Evolutionary conservation across 305 asterid genomes (phyloP).

Genomic region (Fraxinus sp.): DNA sequence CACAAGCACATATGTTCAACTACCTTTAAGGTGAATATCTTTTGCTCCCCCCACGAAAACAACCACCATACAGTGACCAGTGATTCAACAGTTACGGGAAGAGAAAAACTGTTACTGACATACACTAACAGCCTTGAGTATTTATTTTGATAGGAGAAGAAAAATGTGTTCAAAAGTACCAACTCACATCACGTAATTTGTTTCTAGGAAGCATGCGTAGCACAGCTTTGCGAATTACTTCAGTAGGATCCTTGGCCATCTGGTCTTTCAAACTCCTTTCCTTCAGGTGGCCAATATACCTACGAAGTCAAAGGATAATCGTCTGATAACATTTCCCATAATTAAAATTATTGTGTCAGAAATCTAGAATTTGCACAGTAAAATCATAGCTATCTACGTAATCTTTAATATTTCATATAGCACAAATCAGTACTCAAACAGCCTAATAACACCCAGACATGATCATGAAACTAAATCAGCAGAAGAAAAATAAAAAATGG

Average conservation of each 20-base stretch:
- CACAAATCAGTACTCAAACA: constrained; percentile 16
- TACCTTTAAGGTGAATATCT: neutral
- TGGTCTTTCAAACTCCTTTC: constrained; percentile 94
- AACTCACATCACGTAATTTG: constrained; percentile 88
- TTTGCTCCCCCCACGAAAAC: neutral
- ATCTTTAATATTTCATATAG: neutral
- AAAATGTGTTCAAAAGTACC: constrained; percentile 7
- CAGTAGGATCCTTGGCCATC: constrained; percentile 94
- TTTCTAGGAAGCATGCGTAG: constrained; percentile 96
- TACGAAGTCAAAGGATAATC: constrained; percentile 28
- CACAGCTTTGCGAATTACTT: constrained; percentile 94
- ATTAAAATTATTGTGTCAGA: neutral
- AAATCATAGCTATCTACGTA: neutral
- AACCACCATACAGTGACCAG: neutral
- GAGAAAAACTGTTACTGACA: neutral
- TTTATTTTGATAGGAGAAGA: neutral
- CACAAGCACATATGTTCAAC: neutral
- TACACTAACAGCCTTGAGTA: neutral
- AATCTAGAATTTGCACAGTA: neutral
- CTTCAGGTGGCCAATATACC: constrained; percentile 88
- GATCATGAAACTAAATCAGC: constrained; percentile 1
- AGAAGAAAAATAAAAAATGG: neutral
- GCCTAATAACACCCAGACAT: neutral
- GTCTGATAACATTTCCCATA: neutral
- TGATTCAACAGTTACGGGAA: neutral